Percentiles rank a stretch among this genome's conserved stretches.
phyloP scores from a whole-genome alignment of 2,329 filamentous ascomycete genomes.

The Diaporthe citriasiana region DNA sequence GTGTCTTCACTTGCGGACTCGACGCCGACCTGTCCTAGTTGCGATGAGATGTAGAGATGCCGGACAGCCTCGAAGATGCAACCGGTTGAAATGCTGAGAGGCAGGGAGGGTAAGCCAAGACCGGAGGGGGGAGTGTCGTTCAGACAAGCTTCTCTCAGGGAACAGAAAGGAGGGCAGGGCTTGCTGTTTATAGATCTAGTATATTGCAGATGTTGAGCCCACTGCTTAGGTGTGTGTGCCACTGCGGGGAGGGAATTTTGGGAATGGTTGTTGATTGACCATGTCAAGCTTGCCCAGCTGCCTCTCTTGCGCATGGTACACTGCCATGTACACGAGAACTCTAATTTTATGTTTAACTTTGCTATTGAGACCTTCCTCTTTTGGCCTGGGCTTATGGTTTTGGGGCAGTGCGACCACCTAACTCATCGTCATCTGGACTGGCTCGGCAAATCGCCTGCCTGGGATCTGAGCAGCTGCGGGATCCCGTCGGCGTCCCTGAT shows the following conservation, averaged over 20 bases:
- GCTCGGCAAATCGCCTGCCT: background rate
- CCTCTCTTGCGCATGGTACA: background rate
- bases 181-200: conserved; percentile 9
- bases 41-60: background rate
- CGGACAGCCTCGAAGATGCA: background rate
- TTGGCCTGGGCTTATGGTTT: background rate
- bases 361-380: conserved; percentile 21
- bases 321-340: background rate
- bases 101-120: background rate
- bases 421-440: background rate
- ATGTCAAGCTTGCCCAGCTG: conserved; percentile 2
- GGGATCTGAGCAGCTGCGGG: background rate
- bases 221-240: conserved; percentile 2
- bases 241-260: background rate
- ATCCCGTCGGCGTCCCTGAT: background rate
- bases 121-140: background rate
- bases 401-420: background rate
- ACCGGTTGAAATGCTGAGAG: background rate
- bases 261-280: background rate
- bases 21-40: background rate
- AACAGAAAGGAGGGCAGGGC: background rate
- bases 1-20: background rate
- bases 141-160: conserved; percentile 13
- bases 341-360: conserved; percentile 13
- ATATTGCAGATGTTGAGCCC: background rate